phyloP scores from a whole-genome alignment of 1,284 basidiomycete species.

The Pterula multifida region DNA sequence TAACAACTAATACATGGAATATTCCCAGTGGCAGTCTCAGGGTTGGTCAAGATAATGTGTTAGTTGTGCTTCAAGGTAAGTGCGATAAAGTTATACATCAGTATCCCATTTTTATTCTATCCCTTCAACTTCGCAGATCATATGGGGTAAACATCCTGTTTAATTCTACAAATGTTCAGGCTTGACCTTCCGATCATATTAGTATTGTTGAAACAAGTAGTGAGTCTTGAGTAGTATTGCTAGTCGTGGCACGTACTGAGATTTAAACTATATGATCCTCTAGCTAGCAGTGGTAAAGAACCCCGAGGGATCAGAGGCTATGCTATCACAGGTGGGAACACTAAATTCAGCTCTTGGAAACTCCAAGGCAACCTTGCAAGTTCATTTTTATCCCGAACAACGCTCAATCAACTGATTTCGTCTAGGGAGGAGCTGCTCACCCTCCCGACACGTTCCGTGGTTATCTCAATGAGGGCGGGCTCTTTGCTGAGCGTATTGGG shows the following conservation, averaged over 20 bases:
- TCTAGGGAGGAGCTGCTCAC: slow-evolving; percentile 29
- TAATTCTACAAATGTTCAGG: neutral
- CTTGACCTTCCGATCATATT: slow-evolving; percentile 3
- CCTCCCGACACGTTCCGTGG: slow-evolving; percentile 34
- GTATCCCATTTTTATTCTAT: neutral
- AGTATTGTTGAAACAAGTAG: slow-evolving; percentile 35
- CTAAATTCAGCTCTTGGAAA: slow-evolving; percentile 32
- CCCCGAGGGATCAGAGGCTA: slow-evolving; percentile 41
- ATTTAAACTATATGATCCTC: too few species aligned
- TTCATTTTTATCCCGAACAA: slow-evolving; percentile 3
- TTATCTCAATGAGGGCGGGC: slow-evolving; percentile 40
- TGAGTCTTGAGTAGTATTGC: slow-evolving; percentile 14
- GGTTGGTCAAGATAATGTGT: slow-evolving; percentile 29
- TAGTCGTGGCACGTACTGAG: too few species aligned
- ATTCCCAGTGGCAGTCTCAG: slow-evolving; percentile 23
- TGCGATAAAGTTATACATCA: too few species aligned
- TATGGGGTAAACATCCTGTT: slow-evolving; percentile 24
- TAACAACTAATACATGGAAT: slow-evolving; percentile 27
- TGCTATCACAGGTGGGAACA: slow-evolving; percentile 26
- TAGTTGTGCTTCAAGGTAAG: slow-evolving; percentile 36
- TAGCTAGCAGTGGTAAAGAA: slow-evolving; percentile 36
- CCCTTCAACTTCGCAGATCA: slow-evolving; percentile 20
- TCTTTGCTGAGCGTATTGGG: slow-evolving; percentile 38
- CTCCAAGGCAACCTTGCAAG: slow-evolving; percentile 39
- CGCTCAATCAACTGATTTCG: neutral